Evolutionary conservation across 352 stramenopile genomes (phyloP).

Genomic region (Phytopythium chamaehyphon): DNA sequence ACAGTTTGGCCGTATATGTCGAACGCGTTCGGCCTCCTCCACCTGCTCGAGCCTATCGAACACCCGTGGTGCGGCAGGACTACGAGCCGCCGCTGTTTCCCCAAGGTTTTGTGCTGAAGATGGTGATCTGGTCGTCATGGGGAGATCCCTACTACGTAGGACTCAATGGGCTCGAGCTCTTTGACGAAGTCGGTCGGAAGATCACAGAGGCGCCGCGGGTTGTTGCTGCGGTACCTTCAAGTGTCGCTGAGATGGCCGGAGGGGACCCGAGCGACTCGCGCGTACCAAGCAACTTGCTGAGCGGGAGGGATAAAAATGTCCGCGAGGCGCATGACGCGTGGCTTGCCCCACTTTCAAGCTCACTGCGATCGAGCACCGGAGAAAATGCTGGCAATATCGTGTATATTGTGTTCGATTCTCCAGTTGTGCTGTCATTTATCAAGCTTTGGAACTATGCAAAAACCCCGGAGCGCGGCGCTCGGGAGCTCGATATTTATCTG

Average conservation of each 20-base stretch:
- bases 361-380: constrained; percentile 26
- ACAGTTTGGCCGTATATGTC: constrained; percentile 17
- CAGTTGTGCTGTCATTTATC: constrained; percentile 72
- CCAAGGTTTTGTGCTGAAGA: constrained; percentile 82
- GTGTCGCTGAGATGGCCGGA: constrained; percentile 40
- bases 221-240: constrained; percentile 53
- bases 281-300: constrained; percentile 60
- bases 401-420: constrained; percentile 66
- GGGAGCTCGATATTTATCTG: constrained; percentile 82
- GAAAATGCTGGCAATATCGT: constrained; percentile 53
- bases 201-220: constrained; percentile 31
- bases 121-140: constrained; percentile 78
- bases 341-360: constrained; percentile 71
- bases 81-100: constrained; percentile 84
- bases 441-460: constrained; percentile 91
- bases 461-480: constrained; percentile 75
- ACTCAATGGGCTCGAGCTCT: constrained; percentile 79
- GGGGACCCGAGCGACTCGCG: constrained; percentile 30
- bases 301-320: constrained; percentile 65
- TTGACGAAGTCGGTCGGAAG: constrained; percentile 42
- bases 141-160: constrained; percentile 84
- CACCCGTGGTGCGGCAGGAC: constrained; percentile 72
- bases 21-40: constrained; percentile 42
- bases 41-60: constrained; percentile 53
- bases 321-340: constrained; percentile 71